Conservation (phyloP, 441 rosid species). For the Cnidoscolus chayamansa region DNA sequence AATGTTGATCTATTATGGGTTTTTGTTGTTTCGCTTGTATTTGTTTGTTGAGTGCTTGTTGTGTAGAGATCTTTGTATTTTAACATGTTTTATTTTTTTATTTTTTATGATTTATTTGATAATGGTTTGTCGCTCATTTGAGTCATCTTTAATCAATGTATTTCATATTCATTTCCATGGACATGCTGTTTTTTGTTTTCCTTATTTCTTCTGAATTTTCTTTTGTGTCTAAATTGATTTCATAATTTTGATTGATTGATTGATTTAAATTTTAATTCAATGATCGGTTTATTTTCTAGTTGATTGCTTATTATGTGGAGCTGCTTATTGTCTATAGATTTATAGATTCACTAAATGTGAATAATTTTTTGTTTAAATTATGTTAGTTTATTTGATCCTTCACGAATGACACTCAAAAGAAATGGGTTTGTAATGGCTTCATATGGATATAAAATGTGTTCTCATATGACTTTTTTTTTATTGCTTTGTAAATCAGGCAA, state of each 20-base stretch:
- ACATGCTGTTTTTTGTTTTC: background rate
- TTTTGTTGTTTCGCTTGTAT: slow-evolving; percentile 1
- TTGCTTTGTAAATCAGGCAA: slow-evolving; percentile 8
- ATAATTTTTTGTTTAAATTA: background rate
- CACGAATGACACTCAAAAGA: background rate
- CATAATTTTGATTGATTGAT: background rate
- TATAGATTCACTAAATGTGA: background rate
- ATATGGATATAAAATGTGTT: background rate
- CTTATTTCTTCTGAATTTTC: background rate
- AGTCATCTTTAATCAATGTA: background rate
- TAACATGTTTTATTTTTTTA: background rate
- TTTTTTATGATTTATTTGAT: slow-evolving; percentile 1
- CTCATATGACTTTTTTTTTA: background rate
- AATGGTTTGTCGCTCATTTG: background rate
- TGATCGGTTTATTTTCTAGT: background rate
- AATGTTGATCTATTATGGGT: background rate
- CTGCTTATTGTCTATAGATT: slow-evolving; percentile 2
- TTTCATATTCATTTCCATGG: slow-evolving; percentile 4
- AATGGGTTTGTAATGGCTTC: slow-evolving; percentile 5
- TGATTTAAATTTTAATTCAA: background rate
- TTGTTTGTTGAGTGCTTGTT: background rate
- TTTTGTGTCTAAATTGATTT: background rate
- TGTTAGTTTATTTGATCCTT: background rate
- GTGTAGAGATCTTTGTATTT: too few species aligned
- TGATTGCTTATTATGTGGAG: background rate